A percentile compares a stretch with the other conserved stretches of the same genome.
These are phyloP conservation scores for Penicillium roqueforti DNA, from an alignment of 495 filamentous ascomycete species.

Conservation along the genomic window DNA sequence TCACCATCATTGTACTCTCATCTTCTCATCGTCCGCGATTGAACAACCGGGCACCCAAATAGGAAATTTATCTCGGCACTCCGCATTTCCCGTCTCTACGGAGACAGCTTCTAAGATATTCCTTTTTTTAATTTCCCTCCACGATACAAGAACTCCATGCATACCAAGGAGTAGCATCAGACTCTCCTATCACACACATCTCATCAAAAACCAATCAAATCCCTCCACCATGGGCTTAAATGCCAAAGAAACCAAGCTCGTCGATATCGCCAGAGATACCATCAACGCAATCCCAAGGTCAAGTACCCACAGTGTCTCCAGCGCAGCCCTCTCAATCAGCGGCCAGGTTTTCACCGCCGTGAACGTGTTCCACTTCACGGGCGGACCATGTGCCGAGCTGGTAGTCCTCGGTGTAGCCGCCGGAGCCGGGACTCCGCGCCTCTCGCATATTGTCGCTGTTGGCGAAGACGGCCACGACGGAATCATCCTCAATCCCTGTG, in stretches of 20 bases:
- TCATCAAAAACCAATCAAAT: not conserved
- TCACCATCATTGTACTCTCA: not conserved
- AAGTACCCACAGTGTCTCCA: not conserved
- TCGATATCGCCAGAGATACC: not conserved
- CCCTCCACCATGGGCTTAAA: not conserved
- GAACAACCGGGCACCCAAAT: not conserved
- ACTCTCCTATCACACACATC: not conserved
- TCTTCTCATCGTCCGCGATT: not conserved
- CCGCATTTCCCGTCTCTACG: not conserved
- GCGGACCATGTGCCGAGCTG: slow-evolving; percentile 30
- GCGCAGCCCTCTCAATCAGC: not conserved
- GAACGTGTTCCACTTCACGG: slow-evolving; percentile 31
- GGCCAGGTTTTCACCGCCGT: slow-evolving; percentile 25
- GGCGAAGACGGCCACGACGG: slow-evolving; percentile 17
- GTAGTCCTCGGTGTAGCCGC: slow-evolving; percentile 27
- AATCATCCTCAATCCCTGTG: slow-evolving; percentile 28
- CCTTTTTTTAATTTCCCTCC: not conserved
- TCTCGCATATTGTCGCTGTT: slow-evolving; percentile 24
- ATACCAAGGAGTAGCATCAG: no score
- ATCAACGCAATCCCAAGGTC: slow-evolving; percentile 2
- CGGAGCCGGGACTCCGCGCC: slow-evolving; percentile 13
- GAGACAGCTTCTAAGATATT: not conserved
- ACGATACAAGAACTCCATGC: not conserved
- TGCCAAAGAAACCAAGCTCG: not conserved
- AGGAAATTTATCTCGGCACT: not conserved